Conservation (phyloP, 768 basidiomycete genomes). For the Calocybe gangraenosa region DNA sequence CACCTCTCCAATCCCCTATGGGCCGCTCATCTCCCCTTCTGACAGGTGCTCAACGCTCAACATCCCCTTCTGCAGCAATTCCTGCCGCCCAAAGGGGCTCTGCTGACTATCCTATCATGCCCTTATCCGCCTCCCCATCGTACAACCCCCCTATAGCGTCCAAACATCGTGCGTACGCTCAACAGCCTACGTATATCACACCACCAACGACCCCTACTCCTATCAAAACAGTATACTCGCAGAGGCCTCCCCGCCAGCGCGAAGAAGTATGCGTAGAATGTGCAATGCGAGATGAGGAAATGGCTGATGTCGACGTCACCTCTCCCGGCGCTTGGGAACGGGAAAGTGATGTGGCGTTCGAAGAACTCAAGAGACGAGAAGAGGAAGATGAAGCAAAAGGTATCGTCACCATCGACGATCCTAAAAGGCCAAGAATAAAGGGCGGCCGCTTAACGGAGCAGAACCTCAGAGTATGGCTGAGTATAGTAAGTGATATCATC, state of each 20-base stretch:
- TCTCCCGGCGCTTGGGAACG: slow-evolving; percentile 88
- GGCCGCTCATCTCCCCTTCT: slow-evolving; percentile 31
- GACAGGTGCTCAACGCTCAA: slow-evolving; percentile 42
- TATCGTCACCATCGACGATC: slow-evolving; percentile 43
- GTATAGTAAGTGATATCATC: slow-evolving; percentile 50
- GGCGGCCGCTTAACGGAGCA: slow-evolving; percentile 72
- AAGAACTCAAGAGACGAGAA: slow-evolving; percentile 74
- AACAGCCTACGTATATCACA: slow-evolving; percentile 75
- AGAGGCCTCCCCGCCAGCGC: slow-evolving; percentile 50
- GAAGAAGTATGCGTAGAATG: slow-evolving; percentile 96
- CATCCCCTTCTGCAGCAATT: slow-evolving; percentile 34
- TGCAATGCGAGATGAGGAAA: slow-evolving; percentile 97
- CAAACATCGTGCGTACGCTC: slow-evolving; percentile 62
- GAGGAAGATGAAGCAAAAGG: slow-evolving; percentile 61
- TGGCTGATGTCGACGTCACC: slow-evolving; percentile 91
- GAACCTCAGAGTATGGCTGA: slow-evolving; percentile 78
- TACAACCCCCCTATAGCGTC: slow-evolving; percentile 65
- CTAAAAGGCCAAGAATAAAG: slow-evolving; percentile 53
- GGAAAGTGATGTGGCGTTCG: slow-evolving; percentile 77
- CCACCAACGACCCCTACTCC: slow-evolving; percentile 49
- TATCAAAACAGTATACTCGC: slow-evolving; percentile 59
- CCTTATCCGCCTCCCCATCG: slow-evolving; percentile 53
- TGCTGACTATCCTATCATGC: slow-evolving; percentile 45
- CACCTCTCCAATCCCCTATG: slow-evolving; percentile 14
- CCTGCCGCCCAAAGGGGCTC: slow-evolving; percentile 26